Evolutionary conservation across 2,329 filamentous ascomycete species (phyloP).

Genomic region (Ilyonectria sp.): DNA sequence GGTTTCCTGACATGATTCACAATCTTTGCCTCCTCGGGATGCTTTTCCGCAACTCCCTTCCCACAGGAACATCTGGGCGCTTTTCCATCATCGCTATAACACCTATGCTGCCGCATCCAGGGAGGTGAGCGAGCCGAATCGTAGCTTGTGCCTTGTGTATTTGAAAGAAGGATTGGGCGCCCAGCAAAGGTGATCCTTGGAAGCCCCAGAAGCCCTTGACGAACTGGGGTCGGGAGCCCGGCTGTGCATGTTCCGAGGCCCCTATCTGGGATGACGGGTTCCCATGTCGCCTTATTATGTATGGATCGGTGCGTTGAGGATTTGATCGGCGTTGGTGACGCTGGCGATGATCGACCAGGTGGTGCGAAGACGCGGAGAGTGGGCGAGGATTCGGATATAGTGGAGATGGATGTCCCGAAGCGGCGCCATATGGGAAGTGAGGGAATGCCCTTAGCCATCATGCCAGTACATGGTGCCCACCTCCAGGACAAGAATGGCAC

Average conservation of each 20-base stretch:
- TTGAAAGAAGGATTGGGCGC: constrained; percentile 23
- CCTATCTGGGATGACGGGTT: constrained; percentile 14
- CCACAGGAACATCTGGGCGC: constrained; percentile 45
- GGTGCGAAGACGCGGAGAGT: constrained; percentile 35
- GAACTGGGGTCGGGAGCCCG: constrained; percentile 13
- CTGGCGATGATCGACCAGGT: constrained; percentile 29
- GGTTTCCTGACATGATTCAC: constrained; percentile 36
- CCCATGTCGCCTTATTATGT: constrained; percentile 31
- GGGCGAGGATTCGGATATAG: constrained; percentile 43
- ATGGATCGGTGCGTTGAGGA: constrained; percentile 23
- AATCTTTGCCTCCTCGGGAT: constrained; percentile 22
- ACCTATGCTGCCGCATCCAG: constrained; percentile 35
- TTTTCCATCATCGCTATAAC: constrained; percentile 38
- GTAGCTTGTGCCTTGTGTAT: constrained; percentile 10
- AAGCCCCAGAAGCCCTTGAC: constrained; percentile 19
- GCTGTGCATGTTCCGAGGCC: neutral
- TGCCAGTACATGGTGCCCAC: constrained; percentile 57
- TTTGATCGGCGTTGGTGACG: constrained; percentile 23
- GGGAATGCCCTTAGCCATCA: constrained; percentile 59
- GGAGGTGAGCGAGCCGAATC: neutral
- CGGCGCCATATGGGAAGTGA: constrained; percentile 55
- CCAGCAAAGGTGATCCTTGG: constrained; percentile 19
- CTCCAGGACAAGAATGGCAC: constrained; percentile 42
- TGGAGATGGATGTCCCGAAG: constrained; percentile 49
- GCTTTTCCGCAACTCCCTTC: constrained; percentile 36